Conservation (phyloP, 306 rosid species). For the Cicer chorassanicum region DNA sequence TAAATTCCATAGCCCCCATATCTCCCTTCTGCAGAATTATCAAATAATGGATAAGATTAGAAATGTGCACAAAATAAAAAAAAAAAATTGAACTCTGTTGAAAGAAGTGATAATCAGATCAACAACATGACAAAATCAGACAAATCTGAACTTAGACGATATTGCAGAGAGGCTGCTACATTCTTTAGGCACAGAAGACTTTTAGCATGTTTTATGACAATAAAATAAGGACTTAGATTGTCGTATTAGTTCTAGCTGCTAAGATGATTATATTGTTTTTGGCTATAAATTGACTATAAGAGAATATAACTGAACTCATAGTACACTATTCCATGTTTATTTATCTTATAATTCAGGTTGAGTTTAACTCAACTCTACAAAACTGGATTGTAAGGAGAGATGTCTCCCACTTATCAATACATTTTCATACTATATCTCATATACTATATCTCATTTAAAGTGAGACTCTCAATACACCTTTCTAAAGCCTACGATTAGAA, state of each 20-base stretch:
- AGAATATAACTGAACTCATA: constrained; percentile 27
- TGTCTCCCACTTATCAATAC: neutral
- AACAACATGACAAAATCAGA: constrained; percentile 15
- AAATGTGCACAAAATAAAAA: neutral
- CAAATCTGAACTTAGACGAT: constrained; percentile 29
- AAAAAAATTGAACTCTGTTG: neutral
- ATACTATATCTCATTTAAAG: neutral
- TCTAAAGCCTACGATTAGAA: neutral
- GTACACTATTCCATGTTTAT: constrained; percentile 25
- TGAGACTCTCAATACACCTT: neutral
- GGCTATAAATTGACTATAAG: constrained; percentile 6
- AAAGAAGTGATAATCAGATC: constrained; percentile 27
- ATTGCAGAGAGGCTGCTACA: neutral
- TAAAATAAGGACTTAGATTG: constrained; percentile 7
- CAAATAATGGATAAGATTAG: constrained; percentile 34
- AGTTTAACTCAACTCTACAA: neutral
- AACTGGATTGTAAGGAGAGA: neutral
- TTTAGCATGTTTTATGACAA: constrained; percentile 34
- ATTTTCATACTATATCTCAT: neutral
- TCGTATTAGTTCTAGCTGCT: constrained; percentile 16
- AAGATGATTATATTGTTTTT: constrained; percentile 19
- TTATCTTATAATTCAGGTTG: neutral
- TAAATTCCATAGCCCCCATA: constrained; percentile 74
- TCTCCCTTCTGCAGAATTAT: constrained; percentile 75
- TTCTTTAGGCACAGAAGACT: constrained; percentile 17